Evolutionary conservation across 305 asterid species (phyloP).

Genomic region (Fraxinus sp.): DNA sequence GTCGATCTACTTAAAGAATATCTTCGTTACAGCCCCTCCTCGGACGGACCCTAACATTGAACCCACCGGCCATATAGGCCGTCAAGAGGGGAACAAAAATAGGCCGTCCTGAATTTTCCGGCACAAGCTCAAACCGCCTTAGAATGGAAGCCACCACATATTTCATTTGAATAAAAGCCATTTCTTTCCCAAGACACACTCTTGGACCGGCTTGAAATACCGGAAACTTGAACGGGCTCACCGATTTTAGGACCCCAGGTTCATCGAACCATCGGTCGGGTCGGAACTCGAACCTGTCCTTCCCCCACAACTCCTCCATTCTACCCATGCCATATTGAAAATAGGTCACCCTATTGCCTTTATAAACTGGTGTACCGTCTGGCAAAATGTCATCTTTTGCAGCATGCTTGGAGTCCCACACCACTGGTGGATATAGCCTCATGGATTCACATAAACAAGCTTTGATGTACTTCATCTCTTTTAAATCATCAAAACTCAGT

Average conservation of each 20-base stretch:
- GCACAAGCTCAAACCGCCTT: constrained; percentile 43
- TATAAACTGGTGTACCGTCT: constrained; percentile 51
- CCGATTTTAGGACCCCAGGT: constrained; percentile 30
- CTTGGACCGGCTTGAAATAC: constrained; percentile 74
- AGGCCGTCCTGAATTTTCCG: constrained; percentile 38
- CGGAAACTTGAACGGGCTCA: constrained; percentile 55
- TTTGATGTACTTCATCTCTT: constrained; percentile 37
- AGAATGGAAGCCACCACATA: constrained; percentile 60
- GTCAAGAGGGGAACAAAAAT: constrained; percentile 62
- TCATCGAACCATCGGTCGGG: constrained; percentile 63
- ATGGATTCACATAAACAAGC: constrained; percentile 60
- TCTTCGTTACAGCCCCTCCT: constrained; percentile 18
- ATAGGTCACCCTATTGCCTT: constrained; percentile 57
- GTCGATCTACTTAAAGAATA: neutral
- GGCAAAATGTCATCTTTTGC: constrained; percentile 52
- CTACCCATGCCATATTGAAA: constrained; percentile 73
- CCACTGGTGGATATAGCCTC: constrained; percentile 83
- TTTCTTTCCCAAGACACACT: constrained; percentile 69
- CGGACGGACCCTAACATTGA: constrained; percentile 54
- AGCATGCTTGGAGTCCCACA: constrained; percentile 73
- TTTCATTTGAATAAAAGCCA: constrained; percentile 72
- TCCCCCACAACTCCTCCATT: constrained; percentile 67
- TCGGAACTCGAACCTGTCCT: constrained; percentile 52
- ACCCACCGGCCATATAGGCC: constrained; percentile 76
- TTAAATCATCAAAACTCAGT: constrained; percentile 35